Evolutionary conservation across 192 early-diverging fungal species (phyloP).

Genomic region (Phycomyces nitens): DNA sequence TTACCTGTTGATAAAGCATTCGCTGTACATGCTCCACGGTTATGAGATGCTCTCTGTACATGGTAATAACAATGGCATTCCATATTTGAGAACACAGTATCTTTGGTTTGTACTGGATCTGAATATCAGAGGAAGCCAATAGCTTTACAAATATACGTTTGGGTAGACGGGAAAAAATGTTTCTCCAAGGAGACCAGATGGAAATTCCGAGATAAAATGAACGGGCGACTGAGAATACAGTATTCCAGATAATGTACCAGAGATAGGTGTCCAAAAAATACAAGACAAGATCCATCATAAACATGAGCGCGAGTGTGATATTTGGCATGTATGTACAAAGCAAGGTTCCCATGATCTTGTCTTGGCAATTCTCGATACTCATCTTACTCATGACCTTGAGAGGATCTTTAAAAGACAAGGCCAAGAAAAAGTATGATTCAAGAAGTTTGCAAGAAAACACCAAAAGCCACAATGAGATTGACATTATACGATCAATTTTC

Average conservation of each 20-base stretch:
- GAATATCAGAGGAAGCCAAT: conserved; percentile 66
- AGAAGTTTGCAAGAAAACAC: conserved; percentile 75
- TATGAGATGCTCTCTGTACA: conserved; percentile 79
- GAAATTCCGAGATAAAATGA: conserved; percentile 78
- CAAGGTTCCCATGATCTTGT: conserved; percentile 48
- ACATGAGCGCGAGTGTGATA: conserved; percentile 70
- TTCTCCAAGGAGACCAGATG: conserved; percentile 80
- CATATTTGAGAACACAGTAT: conserved; percentile 77
- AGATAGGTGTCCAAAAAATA: conserved; percentile 86
- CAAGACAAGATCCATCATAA: conserved; percentile 68
- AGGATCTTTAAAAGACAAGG: conserved; percentile 76
- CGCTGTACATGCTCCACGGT: conserved; percentile 71
- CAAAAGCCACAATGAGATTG: conserved; percentile 65
- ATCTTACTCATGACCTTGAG: conserved; percentile 52
- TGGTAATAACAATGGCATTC: conserved; percentile 81
- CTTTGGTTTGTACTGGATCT: conserved; percentile 77
- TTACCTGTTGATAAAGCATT: conserved; percentile 72
- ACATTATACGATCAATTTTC: conserved; percentile 62
- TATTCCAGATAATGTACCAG: conserved; percentile 87
- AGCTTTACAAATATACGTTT: conserved; percentile 79
- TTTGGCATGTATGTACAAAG: conserved; percentile 66
- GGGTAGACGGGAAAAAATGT: conserved; percentile 73
- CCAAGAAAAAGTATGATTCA: conserved; percentile 83
- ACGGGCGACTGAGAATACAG: conserved; percentile 70
- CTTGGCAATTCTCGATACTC: conserved; percentile 54